phyloP scores from a whole-genome alignment of 2,329 filamentous ascomycete genomes.

The Cercospora sp. region DNA sequence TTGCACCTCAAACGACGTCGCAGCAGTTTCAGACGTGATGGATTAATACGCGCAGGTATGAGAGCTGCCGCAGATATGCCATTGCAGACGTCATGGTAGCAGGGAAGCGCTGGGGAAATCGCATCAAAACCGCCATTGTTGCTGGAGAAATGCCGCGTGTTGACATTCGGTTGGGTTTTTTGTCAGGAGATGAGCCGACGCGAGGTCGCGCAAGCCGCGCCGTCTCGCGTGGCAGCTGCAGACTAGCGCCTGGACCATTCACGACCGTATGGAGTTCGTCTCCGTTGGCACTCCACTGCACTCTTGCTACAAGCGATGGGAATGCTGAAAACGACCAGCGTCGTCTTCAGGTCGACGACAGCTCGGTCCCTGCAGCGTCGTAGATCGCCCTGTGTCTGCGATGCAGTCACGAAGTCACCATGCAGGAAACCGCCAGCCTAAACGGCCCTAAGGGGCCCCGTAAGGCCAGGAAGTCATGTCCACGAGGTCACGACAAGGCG shows the following conservation, averaged over 20 bases:
- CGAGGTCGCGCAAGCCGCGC: not conserved
- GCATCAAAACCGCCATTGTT: not conserved
- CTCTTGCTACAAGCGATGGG: not conserved
- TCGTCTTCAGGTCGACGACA: not conserved
- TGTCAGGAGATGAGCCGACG: conserved; percentile 10
- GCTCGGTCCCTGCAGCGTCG: not conserved
- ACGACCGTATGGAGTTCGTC: not conserved
- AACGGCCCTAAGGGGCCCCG: not conserved
- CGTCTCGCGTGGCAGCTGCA: conserved; percentile 9
- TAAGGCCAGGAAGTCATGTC: not conserved
- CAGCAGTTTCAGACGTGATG: conserved; percentile 1
- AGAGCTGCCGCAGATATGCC: not conserved
- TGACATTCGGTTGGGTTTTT: not conserved
- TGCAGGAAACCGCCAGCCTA: conserved; percentile 1
- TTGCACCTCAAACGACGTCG: not conserved
- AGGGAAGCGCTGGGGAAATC: not conserved
- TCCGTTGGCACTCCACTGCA: not conserved
- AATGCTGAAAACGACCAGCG: not conserved
- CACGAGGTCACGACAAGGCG: not conserved
- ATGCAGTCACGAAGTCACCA: not conserved
- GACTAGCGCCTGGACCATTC: not conserved
- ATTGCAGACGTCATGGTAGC: not conserved
- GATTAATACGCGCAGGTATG: not conserved
- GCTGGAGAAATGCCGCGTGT: not conserved
- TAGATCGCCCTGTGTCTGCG: not conserved